phyloP scores from a whole-genome alignment of 495 filamentous ascomycete genomes.

The Talaromyces wortmannii region DNA sequence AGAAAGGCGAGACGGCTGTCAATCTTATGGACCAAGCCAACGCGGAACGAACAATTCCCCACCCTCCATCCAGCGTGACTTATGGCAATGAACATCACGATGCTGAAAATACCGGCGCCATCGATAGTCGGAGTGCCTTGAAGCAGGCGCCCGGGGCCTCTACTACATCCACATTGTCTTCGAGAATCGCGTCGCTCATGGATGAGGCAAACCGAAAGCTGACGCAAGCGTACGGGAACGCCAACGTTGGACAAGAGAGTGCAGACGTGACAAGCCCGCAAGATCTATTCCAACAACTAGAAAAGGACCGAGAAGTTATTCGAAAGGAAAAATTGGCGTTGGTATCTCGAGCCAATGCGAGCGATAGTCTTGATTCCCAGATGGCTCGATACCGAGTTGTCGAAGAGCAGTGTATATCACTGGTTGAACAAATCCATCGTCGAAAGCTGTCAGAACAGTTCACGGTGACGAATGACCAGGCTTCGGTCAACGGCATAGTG shows the following conservation, averaged over 20 bases:
- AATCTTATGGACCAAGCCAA: constrained; percentile 50
- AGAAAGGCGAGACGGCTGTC: constrained; percentile 69
- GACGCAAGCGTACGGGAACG: constrained; percentile 30
- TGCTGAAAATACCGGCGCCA: constrained; percentile 9
- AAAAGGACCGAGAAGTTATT: constrained; percentile 37
- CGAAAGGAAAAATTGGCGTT: constrained; percentile 23
- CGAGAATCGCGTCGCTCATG: constrained; percentile 37
- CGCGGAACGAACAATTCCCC: constrained; percentile 27
- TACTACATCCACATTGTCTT: constrained; percentile 25
- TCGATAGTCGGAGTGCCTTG: constrained; percentile 4
- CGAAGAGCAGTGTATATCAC: constrained; percentile 27
- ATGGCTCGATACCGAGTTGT: constrained; percentile 28
- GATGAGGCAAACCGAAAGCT: constrained; percentile 38
- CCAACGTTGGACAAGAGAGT: constrained; percentile 28
- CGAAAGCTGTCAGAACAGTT: constrained; percentile 18
- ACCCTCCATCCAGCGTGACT: constrained; percentile 34
- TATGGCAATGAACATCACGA: constrained; percentile 38
- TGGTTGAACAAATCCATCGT: constrained; percentile 35
- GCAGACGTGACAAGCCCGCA: constrained; percentile 36
- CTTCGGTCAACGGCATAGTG: not conserved
- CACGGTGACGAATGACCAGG: constrained; percentile 3
- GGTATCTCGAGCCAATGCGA: constrained; percentile 22
- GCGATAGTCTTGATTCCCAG: constrained; percentile 22
- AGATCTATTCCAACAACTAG: constrained; percentile 35
- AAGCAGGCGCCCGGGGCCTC: constrained; percentile 16